Evolutionary conservation across 2,329 filamentous ascomycete species (phyloP), one percentile per base, ranked within the genome.

Genomic region (Diaporthe citriasiana): DNA sequence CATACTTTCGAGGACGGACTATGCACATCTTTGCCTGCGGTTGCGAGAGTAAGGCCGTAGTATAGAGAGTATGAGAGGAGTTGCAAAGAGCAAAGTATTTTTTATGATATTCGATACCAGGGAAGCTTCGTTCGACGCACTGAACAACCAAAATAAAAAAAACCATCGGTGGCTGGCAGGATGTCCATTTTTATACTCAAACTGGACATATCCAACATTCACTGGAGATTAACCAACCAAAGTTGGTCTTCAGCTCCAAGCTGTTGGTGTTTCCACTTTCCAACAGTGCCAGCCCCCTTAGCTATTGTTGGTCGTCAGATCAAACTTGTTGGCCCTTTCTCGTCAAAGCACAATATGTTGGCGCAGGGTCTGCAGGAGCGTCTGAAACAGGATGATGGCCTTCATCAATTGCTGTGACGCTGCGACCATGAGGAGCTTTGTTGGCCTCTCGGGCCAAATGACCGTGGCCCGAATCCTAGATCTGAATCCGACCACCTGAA

Each of bases 261-360:
- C 0, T 30, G 57, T 63, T 63, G 57, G 57, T 63, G 57, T 42
- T 45, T 63, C 57, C 38, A 63, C 7, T 22, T 30, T 22, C 38
- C 12, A 63, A n/a, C 22, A 1, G 12, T n/a, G 38, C 38, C 38
- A 27, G n/a, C 13, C 35, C 6, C 15, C 15, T 4, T 22, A 30
- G 38, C 38, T 17, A 19, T 19, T 30, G 38, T 63, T 45, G 57
- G 57, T 30, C 25, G 10, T 42, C 25, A 63, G 38, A 27, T 63
- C 57, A 42, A 12, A 63, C n/a, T 9, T 45, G 38, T 42, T 45
- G 38, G 38, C 13, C 17, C 22, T 22, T 27, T 4, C 47, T 27
- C 25, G 30, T 27, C 9, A 45, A 30, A 63, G 57, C 35, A 19
- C 33, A 17, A 30, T 22, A 30, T 19, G 38, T 27, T 42, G 35